Evolutionary conservation across 805 yeast species (phyloP).

Genomic region (Saccharomyces paradoxus): DNA sequence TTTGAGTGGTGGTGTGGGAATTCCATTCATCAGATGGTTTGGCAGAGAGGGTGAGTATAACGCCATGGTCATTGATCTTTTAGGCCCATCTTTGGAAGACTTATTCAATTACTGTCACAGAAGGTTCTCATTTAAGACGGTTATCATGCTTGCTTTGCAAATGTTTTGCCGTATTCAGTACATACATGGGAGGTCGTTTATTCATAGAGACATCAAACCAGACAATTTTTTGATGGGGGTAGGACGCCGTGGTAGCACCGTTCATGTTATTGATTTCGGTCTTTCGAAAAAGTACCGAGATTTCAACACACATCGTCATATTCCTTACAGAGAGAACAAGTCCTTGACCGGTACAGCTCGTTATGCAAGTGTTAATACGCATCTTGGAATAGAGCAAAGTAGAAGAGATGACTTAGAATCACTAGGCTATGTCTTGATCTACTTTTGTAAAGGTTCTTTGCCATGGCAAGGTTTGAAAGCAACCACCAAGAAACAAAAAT

Average conservation of each 20-base stretch:
- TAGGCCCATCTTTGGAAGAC: conserved; percentile 94
- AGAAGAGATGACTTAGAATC: conserved; percentile 96
- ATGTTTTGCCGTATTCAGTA: conserved; percentile 90
- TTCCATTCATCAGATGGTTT: conserved; percentile 94
- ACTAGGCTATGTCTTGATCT: conserved; percentile 87
- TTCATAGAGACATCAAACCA: conserved; percentile 79
- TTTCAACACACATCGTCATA: conserved; percentile 89
- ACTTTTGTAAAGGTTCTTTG: conserved; percentile 89
- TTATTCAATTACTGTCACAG: conserved; percentile 93
- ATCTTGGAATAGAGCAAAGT: conserved; percentile 92
- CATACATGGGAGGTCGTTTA: conserved; percentile 90
- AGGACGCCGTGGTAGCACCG: conserved; percentile 92
- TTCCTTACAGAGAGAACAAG: conserved; percentile 94
- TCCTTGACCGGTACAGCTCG: conserved; percentile 98
- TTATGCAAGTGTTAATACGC: conserved; percentile 92
- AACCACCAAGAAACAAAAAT: conserved; percentile 95
- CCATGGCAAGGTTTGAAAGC: conserved; percentile 99
- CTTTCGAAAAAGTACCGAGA: conserved; percentile 91
- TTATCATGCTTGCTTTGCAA: conserved; percentile 87
- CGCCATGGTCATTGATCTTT: conserved; percentile 92
- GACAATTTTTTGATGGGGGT: conserved; percentile 83
- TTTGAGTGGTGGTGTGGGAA: conserved; percentile 93
- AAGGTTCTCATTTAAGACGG: conserved; percentile 89
- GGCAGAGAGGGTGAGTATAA: conserved; percentile 96
- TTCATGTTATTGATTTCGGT: conserved; percentile 90